Conservation (phyloP, 805 yeast genomes). For the Sungouiozyma ichnusensis region DNA sequence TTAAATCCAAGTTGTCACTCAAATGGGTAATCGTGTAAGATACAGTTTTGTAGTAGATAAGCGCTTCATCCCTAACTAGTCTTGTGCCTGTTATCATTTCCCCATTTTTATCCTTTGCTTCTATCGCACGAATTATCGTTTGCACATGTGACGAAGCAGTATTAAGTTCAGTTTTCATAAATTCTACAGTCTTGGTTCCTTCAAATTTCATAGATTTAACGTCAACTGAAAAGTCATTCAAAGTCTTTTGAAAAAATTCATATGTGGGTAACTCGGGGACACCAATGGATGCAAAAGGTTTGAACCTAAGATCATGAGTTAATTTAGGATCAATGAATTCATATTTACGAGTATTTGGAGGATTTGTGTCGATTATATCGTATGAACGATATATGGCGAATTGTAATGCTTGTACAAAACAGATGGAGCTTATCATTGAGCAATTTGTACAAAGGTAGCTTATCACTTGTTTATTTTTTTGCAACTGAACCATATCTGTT, state of each 20-base stretch:
- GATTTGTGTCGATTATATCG: slow-evolving; percentile 17
- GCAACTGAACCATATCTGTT: slow-evolving; percentile 30
- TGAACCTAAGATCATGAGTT: slow-evolving; percentile 53
- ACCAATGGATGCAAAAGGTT: slow-evolving; percentile 72
- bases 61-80: slow-evolving; percentile 24
- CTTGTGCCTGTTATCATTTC: slow-evolving; percentile 18
- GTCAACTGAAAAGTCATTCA: slow-evolving; percentile 13
- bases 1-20: slow-evolving; percentile 7
- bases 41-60: slow-evolving; percentile 22
- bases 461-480: slow-evolving; percentile 18
- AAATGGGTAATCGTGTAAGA: slow-evolving; percentile 11
- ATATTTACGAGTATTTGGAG: slow-evolving; percentile 17
- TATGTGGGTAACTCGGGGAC: slow-evolving; percentile 56
- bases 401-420: slow-evolving; percentile 28
- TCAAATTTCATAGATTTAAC: slow-evolving; percentile 13
- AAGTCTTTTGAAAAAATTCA: slow-evolving; percentile 16
- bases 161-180: slow-evolving; percentile 12
- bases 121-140: slow-evolving; percentile 11
- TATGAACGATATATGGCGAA: slow-evolving; percentile 20
- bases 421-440: slow-evolving; percentile 21
- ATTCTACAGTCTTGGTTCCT: slow-evolving; percentile 10
- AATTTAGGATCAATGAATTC: slow-evolving; percentile 19
- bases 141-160: slow-evolving; percentile 10
- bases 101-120: slow-evolving; percentile 16
- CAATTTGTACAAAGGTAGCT: slow-evolving; percentile 18